phyloP scores from a whole-genome alignment of 805 yeast species.

The Metschnikowia colocasiae region DNA sequence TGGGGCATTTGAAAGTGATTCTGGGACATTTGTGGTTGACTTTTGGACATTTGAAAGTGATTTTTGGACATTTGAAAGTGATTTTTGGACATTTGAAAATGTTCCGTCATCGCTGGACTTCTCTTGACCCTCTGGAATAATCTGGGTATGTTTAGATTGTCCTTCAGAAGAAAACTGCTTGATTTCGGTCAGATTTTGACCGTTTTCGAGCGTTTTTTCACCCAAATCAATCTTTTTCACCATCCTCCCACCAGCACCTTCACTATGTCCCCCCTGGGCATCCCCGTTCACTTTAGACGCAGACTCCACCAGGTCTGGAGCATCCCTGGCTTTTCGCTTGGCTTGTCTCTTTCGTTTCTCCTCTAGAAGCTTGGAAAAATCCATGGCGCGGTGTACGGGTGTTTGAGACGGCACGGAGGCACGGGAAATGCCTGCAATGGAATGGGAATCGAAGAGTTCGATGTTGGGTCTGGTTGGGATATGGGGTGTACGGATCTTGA shows the following conservation, averaged over 20 bases:
- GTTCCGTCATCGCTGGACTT: no score
- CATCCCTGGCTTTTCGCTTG: background rate
- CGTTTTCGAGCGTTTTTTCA: background rate
- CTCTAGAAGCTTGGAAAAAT: slow-evolving; percentile 14
- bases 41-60: no score
- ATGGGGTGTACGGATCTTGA: no score
- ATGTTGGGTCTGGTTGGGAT: no score
- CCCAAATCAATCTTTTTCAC: background rate
- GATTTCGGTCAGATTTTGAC: background rate
- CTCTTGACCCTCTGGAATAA: background rate
- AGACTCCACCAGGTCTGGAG: background rate
- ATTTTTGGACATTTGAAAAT: no score
- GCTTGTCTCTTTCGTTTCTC: slow-evolving; percentile 12
- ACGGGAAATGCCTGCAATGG: background rate
- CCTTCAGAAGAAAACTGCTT: background rate
- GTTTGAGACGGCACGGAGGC: background rate
- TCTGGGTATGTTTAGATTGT: background rate
- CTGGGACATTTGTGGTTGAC: no score
- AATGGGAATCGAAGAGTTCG: no score
- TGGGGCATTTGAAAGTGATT: no score
- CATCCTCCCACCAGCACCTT: background rate
- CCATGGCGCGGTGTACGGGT: slow-evolving; percentile 10
- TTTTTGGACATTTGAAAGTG: no score
- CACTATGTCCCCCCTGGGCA: no score
- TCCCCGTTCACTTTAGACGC: no score